Conservation (phyloP, 73 alveolate genomes). For the Paraurostyla sp. region DNA sequence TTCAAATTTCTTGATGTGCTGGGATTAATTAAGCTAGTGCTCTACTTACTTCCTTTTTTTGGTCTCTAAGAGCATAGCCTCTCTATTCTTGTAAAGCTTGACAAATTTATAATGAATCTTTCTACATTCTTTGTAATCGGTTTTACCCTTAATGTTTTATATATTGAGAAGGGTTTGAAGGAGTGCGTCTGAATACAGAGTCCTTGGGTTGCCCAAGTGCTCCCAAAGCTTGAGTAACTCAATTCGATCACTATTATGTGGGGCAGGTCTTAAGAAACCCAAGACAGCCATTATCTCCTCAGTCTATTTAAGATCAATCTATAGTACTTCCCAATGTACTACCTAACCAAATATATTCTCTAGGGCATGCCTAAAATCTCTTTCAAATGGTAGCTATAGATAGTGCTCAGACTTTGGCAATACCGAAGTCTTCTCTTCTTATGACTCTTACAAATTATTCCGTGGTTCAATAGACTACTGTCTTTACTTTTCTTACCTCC, state of each 20-base stretch:
- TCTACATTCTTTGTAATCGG: constrained; percentile 35
- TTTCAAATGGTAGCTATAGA: constrained; percentile 7
- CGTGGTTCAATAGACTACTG: background rate
- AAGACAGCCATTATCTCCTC: background rate
- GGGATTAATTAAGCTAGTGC: background rate
- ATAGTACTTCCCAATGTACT: background rate
- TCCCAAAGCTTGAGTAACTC: constrained; percentile 24
- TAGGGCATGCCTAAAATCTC: background rate
- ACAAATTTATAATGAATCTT: constrained; percentile 18
- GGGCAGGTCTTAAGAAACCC: constrained; percentile 8
- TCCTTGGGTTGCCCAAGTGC: background rate
- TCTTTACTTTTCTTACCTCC: constrained; percentile 28
- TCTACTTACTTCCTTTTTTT: no score
- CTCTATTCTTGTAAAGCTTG: background rate
- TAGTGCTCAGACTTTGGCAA: constrained; percentile 26
- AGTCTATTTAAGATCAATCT: background rate
- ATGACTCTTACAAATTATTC: background rate
- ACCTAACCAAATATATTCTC: background rate
- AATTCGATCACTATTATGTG: constrained; percentile 37
- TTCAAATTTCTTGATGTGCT: no score
- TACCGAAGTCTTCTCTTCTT: background rate
- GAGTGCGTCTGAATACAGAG: background rate
- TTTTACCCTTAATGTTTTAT: background rate
- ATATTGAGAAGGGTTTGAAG: background rate
- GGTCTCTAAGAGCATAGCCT: no score